Conservation (phyloP, 768 basidiomycete genomes). For the Pulveroboletus sp. region DNA sequence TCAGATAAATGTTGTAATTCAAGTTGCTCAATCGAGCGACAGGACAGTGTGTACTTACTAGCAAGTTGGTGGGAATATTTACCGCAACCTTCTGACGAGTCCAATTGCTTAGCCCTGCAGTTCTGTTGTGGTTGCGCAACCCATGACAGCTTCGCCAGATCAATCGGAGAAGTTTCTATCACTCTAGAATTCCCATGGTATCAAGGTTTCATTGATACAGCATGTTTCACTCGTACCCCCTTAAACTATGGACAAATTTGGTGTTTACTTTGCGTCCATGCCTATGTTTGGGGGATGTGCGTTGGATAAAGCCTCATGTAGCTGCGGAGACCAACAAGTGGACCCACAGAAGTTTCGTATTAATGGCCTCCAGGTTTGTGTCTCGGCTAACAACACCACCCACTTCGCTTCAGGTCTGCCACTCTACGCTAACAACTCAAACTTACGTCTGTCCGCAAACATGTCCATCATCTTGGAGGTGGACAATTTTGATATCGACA, state of each 20-base stretch:
- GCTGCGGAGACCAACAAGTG: conserved; percentile 4
- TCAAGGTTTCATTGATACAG: conserved; percentile 20
- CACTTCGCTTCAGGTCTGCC: neutral
- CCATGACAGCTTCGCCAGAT: too few species aligned
- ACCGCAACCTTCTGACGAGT: too few species aligned
- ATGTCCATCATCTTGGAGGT: conserved; percentile 19
- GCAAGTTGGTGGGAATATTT: too few species aligned
- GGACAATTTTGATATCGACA: conserved; percentile 8
- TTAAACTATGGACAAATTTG: conserved; percentile 3
- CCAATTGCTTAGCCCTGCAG: too few species aligned
- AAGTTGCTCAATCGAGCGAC: too few species aligned
- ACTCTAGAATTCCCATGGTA: conserved; percentile 6
- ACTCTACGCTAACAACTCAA: neutral
- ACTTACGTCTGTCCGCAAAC: neutral
- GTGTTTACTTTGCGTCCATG: conserved; percentile 21
- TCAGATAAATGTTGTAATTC: too few species aligned
- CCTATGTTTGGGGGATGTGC: conserved; percentile 17
- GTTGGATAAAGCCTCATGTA: conserved; percentile 5
- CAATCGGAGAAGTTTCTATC: too few species aligned
- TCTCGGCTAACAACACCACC: neutral
- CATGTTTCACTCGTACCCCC: neutral
- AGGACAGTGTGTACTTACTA: too few species aligned
- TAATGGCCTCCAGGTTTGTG: neutral
- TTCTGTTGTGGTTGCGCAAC: too few species aligned
- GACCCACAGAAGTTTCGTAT: conserved; percentile 18